phyloP scores from a whole-genome alignment of 345 rosid species.

The Anastatica hierochuntica region DNA sequence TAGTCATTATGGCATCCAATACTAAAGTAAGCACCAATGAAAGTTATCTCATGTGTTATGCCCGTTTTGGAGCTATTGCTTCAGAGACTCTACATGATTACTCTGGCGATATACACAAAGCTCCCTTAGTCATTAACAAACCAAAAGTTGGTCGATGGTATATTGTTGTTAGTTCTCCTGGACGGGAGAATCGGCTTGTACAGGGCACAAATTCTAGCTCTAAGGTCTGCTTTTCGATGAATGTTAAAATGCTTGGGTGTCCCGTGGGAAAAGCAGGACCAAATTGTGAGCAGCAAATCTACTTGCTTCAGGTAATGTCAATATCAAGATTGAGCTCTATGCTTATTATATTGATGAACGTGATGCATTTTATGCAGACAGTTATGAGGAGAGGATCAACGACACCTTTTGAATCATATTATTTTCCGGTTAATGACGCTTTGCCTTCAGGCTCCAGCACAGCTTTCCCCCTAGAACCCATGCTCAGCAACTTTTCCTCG shows the following conservation, averaged over 20 bases:
- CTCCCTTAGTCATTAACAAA: slow-evolving; percentile 45
- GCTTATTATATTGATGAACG: not conserved
- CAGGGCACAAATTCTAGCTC: slow-evolving; percentile 19
- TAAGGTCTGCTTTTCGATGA: slow-evolving; percentile 62
- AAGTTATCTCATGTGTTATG: slow-evolving; percentile 45
- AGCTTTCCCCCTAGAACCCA: slow-evolving; percentile 57
- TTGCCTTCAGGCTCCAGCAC: slow-evolving; percentile 42
- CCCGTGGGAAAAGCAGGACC: slow-evolving; percentile 77
- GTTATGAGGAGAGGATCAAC: slow-evolving; percentile 48
- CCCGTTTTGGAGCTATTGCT: slow-evolving; percentile 76
- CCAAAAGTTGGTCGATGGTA: slow-evolving; percentile 86
- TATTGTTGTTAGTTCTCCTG: slow-evolving; percentile 42
- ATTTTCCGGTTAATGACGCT: slow-evolving; percentile 51
- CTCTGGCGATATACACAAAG: slow-evolving; percentile 45
- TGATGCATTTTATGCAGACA: slow-evolving; percentile 45
- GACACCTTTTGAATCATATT: slow-evolving; percentile 67
- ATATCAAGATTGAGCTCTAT: slow-evolving; percentile 9
- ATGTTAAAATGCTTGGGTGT: slow-evolving; percentile 51
- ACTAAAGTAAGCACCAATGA: slow-evolving; percentile 30
- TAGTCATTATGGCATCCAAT: slow-evolving; percentile 40
- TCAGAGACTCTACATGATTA: slow-evolving; percentile 55
- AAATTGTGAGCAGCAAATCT: slow-evolving; percentile 52
- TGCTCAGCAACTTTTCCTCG: slow-evolving; percentile 53
- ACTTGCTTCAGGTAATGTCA: slow-evolving; percentile 56
- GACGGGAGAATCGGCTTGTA: slow-evolving; percentile 27